Base-by-base conservation (phyloP, 2,329 filamentous ascomycete species). In the Ilyonectria robusta region DNA sequence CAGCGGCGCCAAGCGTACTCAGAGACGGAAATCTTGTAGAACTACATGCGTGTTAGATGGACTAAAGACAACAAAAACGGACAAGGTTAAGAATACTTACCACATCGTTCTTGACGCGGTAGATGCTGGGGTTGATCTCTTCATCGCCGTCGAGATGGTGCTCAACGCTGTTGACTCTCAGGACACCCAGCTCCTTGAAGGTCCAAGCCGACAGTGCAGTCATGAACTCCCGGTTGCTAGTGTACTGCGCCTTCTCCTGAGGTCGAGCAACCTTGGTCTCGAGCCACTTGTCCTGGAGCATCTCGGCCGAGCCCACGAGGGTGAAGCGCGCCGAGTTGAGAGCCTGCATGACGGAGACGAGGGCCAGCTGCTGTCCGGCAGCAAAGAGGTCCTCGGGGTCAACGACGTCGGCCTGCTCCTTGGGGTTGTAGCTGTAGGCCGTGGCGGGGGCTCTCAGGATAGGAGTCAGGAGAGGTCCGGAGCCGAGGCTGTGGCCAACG, bases 31-130 rank as follows among this genome's bases (percentile, higher is more conserved):
- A 98, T 95, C 77, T 87, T 88, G 85, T 95, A 98, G 69, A 92
- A 89, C 94, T 97, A 73, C 56, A 4, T 7, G 17, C n/a, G 21
- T 67, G 60, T 81, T 74, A 83, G 77, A 15, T 7, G 29, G 44
- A 33, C 11, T 21, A 11, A 42, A 8, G 29, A 15, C n/a, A 3
- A 13, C n/a, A 8, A 53, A n/a, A 58, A 17, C 35, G 42, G 2
- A 9, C 26, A 10, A 47, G 1, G n/a, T 17, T 37, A 56, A n/a
- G 23, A 31, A 55, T 55, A 93, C 94, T 79, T 89, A 97, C 95
- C 76, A 98, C 95, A 78, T 98, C 92, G 83, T 94, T 97, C 88
- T 98, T 99, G 80, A 99, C 91, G 72, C 96, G 90, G 84, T 99
- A 99, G 72, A 98, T 95, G 62, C 84, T 88, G 10, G 95, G 95